Evolutionary conservation across 169 alveolate genomes (phyloP), one percentile per base, ranked within the genome.

Genomic region (Eimeria zaria): DNA sequence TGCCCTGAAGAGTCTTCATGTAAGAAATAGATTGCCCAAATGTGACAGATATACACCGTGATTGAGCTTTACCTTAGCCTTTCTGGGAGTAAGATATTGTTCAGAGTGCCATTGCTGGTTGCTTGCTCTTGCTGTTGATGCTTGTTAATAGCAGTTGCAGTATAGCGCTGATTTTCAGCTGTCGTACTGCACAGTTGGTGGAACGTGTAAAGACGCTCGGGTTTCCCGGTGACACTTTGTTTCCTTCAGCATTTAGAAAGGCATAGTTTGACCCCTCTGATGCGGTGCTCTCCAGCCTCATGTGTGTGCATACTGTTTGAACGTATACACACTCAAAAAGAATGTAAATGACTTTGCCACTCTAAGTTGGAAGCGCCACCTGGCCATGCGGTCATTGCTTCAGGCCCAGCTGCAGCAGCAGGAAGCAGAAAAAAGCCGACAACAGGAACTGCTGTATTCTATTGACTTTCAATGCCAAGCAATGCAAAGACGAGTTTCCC

Each of bases 401-500:
- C 97, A 98, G 97, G 98, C 99, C 44, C 98, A 98, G 95, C 98
- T 99, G 76, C 98, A 97, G 78, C 98, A 98, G 97, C 97, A 98
- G 89, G 99, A 98, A 91, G 97, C 98, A 95, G 99, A 99, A 95
- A 97, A 98, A 58, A 98, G 98, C 81, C 97, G 99, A 85, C 98
- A 99, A 95, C 97, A 98, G 97, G 99, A 98, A 96, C 97, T 99
- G 95, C 97, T 98, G 53, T 99, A 99, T 96, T 98, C 98, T 88
- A 99, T 99, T 39, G 99, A 99, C 96, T 99, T 98, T 98, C 98
- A 98, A 95, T 98, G 99, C 81, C 99, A 99, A 96, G 96, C 98
- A 90, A 98, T 98, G 99, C 99, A 99, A 97, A 97, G 99, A 90
- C 98, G 98, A 96, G 99, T 98, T 22, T 99, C 99, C 46, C 97